Percentiles rank a stretch among this genome's conserved stretches.
phyloP scores from a whole-genome alignment of 83 land plant genomes.

The Diphasiastrum complanatum region DNA sequence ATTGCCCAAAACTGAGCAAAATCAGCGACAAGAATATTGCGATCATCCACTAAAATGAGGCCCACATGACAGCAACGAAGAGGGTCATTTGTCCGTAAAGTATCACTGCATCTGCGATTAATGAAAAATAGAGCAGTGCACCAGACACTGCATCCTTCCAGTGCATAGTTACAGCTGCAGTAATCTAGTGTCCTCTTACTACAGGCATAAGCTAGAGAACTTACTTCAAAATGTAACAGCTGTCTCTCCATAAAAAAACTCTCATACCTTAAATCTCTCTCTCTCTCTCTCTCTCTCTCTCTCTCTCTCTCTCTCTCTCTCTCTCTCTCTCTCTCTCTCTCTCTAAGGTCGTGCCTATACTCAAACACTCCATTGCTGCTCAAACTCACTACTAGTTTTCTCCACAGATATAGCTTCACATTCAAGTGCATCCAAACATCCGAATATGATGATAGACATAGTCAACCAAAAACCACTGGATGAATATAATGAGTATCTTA shows the following conservation, averaged over 20 bases:
- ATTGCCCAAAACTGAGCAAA: constrained; percentile 98
- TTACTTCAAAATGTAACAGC: not conserved
- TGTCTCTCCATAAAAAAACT: not conserved
- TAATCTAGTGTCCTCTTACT: too few species aligned
- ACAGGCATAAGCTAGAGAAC: constrained; percentile 6
- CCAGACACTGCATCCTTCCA: constrained; percentile 42
- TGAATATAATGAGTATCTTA: too few species aligned
- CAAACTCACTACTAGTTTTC: too few species aligned
- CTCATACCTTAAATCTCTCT: too few species aligned
- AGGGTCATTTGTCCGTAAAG: constrained; percentile 54
- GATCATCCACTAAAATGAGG: constrained; percentile 98
- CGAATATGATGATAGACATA: too few species aligned
- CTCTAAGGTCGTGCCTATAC: too few species aligned
- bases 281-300: not conserved
- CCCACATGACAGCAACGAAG: constrained; percentile 84
- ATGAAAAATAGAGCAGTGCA: constrained; percentile 53
- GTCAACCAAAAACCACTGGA: too few species aligned
- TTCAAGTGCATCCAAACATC: too few species aligned
- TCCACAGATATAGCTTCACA: too few species aligned
- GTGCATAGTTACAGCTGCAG: constrained; percentile 15
- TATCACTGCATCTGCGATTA: constrained; percentile 77
- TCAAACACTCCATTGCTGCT: too few species aligned
- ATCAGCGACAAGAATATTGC: constrained; percentile 99
- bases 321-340: too few species aligned
- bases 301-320: too few species aligned